Percentiles rank a stretch among this genome's conserved stretches.
phyloP scores from a whole-genome alignment of 352 stramenopile genomes.

The Pelagophyceae sp. region DNA sequence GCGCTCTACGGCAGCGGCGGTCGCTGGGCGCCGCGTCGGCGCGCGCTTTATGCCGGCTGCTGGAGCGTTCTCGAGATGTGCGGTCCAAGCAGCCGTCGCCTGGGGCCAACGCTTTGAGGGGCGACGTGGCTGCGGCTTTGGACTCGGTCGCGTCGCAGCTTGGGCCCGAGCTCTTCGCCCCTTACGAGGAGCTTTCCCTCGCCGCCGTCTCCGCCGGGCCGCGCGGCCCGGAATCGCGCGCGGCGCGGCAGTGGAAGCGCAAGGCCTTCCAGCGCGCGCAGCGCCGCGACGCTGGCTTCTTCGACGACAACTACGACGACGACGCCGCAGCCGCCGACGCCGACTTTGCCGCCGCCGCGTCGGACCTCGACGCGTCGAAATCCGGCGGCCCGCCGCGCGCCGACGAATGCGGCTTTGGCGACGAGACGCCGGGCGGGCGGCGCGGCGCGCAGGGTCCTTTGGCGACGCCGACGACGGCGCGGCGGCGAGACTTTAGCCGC shows the following conservation, averaged over 20 bases:
- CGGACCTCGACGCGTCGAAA: not conserved
- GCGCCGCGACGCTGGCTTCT: not conserved
- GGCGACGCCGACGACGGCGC: not conserved
- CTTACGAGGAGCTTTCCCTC: not conserved
- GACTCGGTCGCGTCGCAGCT: not conserved
- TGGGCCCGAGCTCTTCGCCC: not conserved
- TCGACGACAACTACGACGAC: not conserved
- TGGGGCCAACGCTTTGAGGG: not conserved
- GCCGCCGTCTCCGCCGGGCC: not conserved
- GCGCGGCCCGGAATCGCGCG: not conserved
- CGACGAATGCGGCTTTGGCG: not conserved
- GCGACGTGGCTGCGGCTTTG: not conserved
- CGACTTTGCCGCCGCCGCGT: not conserved
- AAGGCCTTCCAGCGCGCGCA: not conserved
- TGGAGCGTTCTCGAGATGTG: conserved; percentile 1
- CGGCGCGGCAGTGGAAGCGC: not conserved
- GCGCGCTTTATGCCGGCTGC: conserved; percentile 21
- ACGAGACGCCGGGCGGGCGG: too few relatives aligned
- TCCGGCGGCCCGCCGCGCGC: too few relatives aligned
- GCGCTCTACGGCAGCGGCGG: conserved; percentile 15
- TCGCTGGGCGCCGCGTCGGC: conserved; percentile 20
- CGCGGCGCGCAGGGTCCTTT: not conserved
- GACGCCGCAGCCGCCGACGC: not conserved
- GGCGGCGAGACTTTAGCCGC: not conserved
- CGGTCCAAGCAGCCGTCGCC: not conserved